Percentiles rank a stretch among this genome's conserved stretches.
These are phyloP conservation scores for Microdochium paspali DNA, from an alignment of 2,329 filamentous ascomycete species.

Conservation along the genomic window DNA sequence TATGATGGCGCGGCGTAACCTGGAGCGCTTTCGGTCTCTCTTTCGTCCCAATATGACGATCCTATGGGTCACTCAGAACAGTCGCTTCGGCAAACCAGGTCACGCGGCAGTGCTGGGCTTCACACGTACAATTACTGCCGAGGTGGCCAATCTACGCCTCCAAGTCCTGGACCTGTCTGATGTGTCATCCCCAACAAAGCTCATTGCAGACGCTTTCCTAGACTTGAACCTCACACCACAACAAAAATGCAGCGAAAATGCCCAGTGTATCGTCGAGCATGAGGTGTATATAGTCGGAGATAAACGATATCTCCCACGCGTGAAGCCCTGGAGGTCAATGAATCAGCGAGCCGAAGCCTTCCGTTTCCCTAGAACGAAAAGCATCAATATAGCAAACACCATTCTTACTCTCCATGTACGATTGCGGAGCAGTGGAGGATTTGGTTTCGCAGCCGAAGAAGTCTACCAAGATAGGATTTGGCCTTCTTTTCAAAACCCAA, in stretches of 20 bases:
- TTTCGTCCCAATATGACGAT: constrained; percentile 7
- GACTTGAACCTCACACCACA: constrained; percentile 2
- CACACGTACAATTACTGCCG: constrained; percentile 18
- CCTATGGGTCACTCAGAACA: constrained; percentile 15
- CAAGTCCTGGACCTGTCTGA: constrained; percentile 17
- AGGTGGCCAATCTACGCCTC: constrained; percentile 14
- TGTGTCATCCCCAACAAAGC: constrained; percentile 1
- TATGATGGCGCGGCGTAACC: background rate
- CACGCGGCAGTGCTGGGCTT: constrained; percentile 19
- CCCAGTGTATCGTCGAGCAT: background rate
- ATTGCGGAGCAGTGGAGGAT: background rate
- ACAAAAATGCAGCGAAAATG: background rate
- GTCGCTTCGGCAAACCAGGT: constrained; percentile 11
- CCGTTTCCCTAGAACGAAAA: background rate
- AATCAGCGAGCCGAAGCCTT: background rate
- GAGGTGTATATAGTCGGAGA: background rate
- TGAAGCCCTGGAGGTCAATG: background rate
- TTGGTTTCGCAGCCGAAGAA: background rate
- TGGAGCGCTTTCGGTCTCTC: constrained; percentile 9
- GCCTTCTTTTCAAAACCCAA: background rate
- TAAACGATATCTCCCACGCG: background rate
- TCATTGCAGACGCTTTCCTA: constrained; percentile 10
- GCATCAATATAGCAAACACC: background rate
- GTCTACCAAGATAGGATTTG: background rate
- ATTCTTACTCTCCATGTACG: background rate